phyloP scores from a whole-genome alignment of 2,329 filamentous ascomycete species.

The Aspergillus persii region DNA sequence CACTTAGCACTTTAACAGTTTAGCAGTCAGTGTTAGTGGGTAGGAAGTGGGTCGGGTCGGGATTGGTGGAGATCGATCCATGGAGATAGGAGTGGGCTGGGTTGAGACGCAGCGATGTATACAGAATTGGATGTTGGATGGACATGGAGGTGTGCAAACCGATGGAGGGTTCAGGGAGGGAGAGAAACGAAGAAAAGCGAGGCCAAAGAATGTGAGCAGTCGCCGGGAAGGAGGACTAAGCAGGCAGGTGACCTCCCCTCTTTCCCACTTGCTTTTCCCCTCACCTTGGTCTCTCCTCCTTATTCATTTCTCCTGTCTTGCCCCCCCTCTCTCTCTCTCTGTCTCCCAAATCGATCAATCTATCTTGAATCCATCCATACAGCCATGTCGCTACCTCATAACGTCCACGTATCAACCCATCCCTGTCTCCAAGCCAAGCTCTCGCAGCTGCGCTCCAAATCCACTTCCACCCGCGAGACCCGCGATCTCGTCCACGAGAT shows the following conservation, averaged over 20 bases:
- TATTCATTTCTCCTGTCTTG: background rate
- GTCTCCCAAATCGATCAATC: background rate
- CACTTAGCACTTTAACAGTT: background rate
- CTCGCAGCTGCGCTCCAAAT: slow-evolving; percentile 76
- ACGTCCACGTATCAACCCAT: slow-evolving; percentile 75
- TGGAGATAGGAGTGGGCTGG: background rate
- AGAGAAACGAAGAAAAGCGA: slow-evolving; percentile 4
- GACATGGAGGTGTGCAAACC: background rate
- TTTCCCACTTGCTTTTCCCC: slow-evolving; percentile 3
- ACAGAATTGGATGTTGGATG: background rate
- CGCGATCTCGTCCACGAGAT: slow-evolving; percentile 85
- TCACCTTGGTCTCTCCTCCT: slow-evolving; percentile 5
- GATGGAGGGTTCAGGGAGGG: background rate
- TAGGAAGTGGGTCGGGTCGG: background rate
- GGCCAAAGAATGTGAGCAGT: background rate
- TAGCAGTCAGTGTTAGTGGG: background rate
- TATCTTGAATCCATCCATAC: background rate
- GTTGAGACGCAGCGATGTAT: background rate
- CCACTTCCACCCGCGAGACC: slow-evolving; percentile 69
- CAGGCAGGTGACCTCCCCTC: slow-evolving; percentile 1
- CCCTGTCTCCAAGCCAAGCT: slow-evolving; percentile 87
- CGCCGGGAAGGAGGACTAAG: background rate
- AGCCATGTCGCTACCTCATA: slow-evolving; percentile 46
- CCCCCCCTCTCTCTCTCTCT: background rate
- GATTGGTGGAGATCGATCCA: background rate